Conservation (phyloP, 1,284 basidiomycete species). For the Meira nashicola region DNA sequence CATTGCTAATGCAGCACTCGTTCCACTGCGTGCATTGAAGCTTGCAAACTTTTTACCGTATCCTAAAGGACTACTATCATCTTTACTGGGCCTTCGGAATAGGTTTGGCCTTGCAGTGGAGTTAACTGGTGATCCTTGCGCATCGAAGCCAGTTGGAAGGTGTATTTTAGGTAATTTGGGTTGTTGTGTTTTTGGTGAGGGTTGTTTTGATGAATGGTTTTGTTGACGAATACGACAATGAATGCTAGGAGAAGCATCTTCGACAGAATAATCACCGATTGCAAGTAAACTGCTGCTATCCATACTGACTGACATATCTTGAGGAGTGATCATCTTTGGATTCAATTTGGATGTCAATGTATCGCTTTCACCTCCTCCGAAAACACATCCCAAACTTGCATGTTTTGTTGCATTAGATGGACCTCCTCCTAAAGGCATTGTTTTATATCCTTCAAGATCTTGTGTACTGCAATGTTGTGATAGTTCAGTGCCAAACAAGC, state of each 20-base stretch:
- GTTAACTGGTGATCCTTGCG: conserved; percentile 35
- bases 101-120: conserved; percentile 22
- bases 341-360: no score
- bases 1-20: conserved; percentile 15
- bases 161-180: neutral
- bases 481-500: conserved; percentile 43
- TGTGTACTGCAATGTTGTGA: conserved; percentile 25
- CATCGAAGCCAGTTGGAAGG: conserved; percentile 19
- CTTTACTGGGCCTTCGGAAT: conserved; percentile 34
- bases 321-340: no score
- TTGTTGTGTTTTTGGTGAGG: no score
- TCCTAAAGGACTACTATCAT: conserved; percentile 40
- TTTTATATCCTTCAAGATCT: conserved; percentile 9
- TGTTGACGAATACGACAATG: no score
- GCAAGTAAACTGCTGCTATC: no score
- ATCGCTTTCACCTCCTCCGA: no score
- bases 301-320: no score
- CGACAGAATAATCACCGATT: no score
- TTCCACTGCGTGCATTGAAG: neutral
- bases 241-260: no score
- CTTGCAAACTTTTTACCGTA: conserved; percentile 28
- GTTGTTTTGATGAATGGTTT: no score
- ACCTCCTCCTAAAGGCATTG: conserved; percentile 30
- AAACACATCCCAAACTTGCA: no score
- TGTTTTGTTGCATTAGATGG: neutral